These are phyloP conservation scores for Cyclocybe aegerita DNA, from an alignment of 768 basidiomycete species.

Conservation along the genomic window DNA sequence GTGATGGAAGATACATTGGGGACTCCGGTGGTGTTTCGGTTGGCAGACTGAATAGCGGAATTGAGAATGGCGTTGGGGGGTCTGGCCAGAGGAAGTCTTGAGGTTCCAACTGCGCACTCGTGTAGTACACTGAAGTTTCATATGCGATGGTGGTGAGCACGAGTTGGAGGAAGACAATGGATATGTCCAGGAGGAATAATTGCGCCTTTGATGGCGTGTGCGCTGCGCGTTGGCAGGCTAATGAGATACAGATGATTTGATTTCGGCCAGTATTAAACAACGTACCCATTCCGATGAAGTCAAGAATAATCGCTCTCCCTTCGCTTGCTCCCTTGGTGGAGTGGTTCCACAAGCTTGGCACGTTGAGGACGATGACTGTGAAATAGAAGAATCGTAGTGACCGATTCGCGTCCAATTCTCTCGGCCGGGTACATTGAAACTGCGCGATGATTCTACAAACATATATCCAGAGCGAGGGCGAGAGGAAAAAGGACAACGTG, in stretches of 20 bases:
- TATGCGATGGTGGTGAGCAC: constrained; percentile 68
- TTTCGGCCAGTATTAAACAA: constrained; percentile 8
- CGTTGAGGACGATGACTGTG: constrained; percentile 58
- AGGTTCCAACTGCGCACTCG: constrained; percentile 34
- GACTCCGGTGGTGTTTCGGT: constrained; percentile 7
- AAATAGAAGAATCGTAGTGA: constrained; percentile 71
- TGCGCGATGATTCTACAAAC: constrained; percentile 58
- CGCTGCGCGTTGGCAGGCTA: constrained; percentile 29
- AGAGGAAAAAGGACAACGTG: constrained; percentile 74
- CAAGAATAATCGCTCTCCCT: constrained; percentile 66
- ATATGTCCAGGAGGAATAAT: constrained; percentile 64
- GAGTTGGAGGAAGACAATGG: constrained; percentile 67
- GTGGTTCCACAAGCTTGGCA: constrained; percentile 63
- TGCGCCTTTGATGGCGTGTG: constrained; percentile 64
- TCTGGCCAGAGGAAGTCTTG: constrained; percentile 37
- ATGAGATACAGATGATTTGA: background rate
- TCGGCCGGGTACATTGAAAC: constrained; percentile 63
- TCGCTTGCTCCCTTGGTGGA: constrained; percentile 48
- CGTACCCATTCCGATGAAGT: constrained; percentile 79
- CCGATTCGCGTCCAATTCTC: constrained; percentile 61
- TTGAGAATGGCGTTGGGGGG: constrained; percentile 19
- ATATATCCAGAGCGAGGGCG: constrained; percentile 61
- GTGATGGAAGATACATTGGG: constrained; percentile 8
- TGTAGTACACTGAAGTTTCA: constrained; percentile 50
- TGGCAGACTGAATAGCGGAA: constrained; percentile 17